These are phyloP conservation scores for Dalbergia cochinchinensis DNA, from an alignment of 306 rosid species.

Conservation along the genomic window DNA sequence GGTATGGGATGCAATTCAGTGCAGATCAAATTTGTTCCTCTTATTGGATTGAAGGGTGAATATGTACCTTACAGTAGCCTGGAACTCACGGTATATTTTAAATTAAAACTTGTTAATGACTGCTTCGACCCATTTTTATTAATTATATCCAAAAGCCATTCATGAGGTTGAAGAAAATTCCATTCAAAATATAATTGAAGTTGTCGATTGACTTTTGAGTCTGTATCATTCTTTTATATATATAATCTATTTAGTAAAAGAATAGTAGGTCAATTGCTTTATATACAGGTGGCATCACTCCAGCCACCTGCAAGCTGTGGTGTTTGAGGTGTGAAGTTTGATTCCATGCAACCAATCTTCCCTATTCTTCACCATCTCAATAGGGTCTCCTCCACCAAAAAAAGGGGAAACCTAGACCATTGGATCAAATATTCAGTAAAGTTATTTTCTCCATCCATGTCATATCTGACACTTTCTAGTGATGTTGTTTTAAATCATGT, in stretches of 20 bases:
- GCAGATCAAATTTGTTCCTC: not conserved
- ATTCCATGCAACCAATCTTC: not conserved
- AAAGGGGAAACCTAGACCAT: not conserved
- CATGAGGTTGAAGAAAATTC: not conserved
- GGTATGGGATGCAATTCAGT: not conserved
- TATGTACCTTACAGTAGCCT: not conserved
- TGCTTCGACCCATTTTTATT: not conserved
- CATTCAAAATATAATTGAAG: not conserved
- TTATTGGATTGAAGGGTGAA: no score
- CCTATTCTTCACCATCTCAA: not conserved
- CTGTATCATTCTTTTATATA: not conserved
- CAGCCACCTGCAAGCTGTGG: not conserved
- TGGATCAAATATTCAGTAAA: no score
- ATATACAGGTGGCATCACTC: not conserved
- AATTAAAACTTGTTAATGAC: not conserved
- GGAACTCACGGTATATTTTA: no score
- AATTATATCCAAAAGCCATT: not conserved
- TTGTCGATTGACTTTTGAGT: not conserved
- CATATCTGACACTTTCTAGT: not conserved
- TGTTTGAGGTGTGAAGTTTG: slow-evolving; percentile 20
- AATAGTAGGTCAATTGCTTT: not conserved
- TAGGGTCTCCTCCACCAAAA: not conserved
- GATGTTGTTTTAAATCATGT: not conserved
- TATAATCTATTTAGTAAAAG: not conserved
- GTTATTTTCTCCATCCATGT: not conserved